Evolutionary conservation across 441 rosid species (phyloP), one percentile per base, ranked within the genome.

Genomic region (Populus hybrid): DNA sequence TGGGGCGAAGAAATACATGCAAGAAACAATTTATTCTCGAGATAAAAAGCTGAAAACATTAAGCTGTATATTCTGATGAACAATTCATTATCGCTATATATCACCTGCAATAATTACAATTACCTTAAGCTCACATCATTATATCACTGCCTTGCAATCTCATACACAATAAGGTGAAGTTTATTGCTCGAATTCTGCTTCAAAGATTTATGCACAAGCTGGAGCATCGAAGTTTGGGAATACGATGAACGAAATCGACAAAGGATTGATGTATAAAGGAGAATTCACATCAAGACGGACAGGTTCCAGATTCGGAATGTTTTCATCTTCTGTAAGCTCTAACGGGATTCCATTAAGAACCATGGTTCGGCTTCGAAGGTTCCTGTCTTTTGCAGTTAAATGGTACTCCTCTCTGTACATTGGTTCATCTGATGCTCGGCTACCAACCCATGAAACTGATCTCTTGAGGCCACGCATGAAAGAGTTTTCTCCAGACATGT

Each of bases 401-500:
- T 93, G 97, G 83, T 96, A 96, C 82, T 96, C 99, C 82, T 96
- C 98, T 82, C 98, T 86, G 72, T 77, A 75, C 53, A 90, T 53
- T 35, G 79, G 69, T 42, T 81, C 88, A 32, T 84, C 87, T 0
- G 87, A 81, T 61, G 92, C 88, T 81, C 85, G 83, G 53, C 46
- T 81, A 76, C 98, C 98, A 1, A 90, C 81, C 85, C 97, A 94
- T 4, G 91, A 82, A 68, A 93, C 85, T 0, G 87, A 83, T 76
- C 77, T 90, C 85, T 90, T 96, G 35, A 94, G 82, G 73, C 88
- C 81, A 18, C 68, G 90, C 73, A 83, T 21, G 73, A 90, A 73
- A 3, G 85, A 75, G 63, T 83, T 81, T 74, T 88, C 89, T 63
- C 46, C 20, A 5, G 73, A 11, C 0, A 72, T 35, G 21, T 75